phyloP scores from a whole-genome alignment of 352 stramenopile species.

The Pseudoperonospora humuli region DNA sequence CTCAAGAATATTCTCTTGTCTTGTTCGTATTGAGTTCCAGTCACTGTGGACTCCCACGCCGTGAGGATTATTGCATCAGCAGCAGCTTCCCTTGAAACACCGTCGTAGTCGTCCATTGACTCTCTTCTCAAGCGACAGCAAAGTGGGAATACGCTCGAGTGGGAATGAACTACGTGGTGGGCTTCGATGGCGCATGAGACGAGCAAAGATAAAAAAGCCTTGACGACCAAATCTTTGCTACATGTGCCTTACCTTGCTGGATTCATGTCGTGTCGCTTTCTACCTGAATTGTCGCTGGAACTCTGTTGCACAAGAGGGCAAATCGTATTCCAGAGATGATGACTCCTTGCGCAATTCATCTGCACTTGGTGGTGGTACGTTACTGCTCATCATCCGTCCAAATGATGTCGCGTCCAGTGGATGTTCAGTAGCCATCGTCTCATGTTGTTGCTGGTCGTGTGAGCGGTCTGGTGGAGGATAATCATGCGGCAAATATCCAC shows the following conservation, averaged over 20 bases:
- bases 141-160: slow-evolving; percentile 9
- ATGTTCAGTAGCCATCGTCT: slow-evolving; percentile 21
- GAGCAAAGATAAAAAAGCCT: background rate
- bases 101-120: slow-evolving; percentile 6
- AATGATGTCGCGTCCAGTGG: slow-evolving; percentile 36
- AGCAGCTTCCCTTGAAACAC: background rate
- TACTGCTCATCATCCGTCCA: slow-evolving; percentile 35
- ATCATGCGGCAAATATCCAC: slow-evolving; percentile 51
- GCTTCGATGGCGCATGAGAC: slow-evolving; percentile 7
- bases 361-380: slow-evolving; percentile 10
- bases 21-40: slow-evolving; percentile 11
- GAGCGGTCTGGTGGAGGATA: slow-evolving; percentile 39
- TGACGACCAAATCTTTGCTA: background rate
- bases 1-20: slow-evolving; percentile 2
- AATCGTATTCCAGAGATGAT: slow-evolving; percentile 24
- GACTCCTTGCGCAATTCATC: slow-evolving; percentile 21
- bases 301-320: slow-evolving; percentile 31
- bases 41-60: slow-evolving; percentile 8
- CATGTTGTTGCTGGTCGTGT: slow-evolving; percentile 19
- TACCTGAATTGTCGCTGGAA: slow-evolving; percentile 40
- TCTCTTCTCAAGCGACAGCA: slow-evolving; percentile 2
- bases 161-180: slow-evolving; percentile 12
- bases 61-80: slow-evolving; percentile 1
- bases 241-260: slow-evolving; percentile 11
- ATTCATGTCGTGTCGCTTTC: slow-evolving; percentile 9